Evolutionary conservation across 352 stramenopile genomes (phyloP).

Genomic region (Phytopythium kandeliae): DNA sequence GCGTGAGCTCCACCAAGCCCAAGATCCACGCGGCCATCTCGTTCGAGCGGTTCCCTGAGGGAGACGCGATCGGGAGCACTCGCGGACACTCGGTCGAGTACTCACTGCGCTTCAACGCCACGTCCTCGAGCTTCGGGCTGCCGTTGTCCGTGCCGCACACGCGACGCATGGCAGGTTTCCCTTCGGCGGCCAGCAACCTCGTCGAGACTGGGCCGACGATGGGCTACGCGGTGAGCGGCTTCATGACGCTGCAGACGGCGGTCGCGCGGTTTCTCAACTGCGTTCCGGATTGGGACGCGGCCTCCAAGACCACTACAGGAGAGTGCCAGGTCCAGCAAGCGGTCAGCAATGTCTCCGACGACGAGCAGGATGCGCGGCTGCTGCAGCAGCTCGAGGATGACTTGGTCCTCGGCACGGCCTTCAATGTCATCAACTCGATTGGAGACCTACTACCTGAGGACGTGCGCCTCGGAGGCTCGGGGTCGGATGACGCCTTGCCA

Average conservation of each 20-base stretch:
- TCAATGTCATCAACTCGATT: conserved; percentile 21
- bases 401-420: conserved; percentile 39
- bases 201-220: conserved; percentile 16
- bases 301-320: conserved; percentile 17
- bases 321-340: conserved; percentile 42
- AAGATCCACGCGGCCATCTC: conserved; percentile 67
- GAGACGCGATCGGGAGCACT: conserved; percentile 27
- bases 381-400: conserved; percentile 44
- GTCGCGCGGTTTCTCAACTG: conserved; percentile 68
- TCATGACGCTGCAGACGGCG: conserved; percentile 68
- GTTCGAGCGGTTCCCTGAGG: conserved; percentile 45
- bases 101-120: conserved; percentile 65
- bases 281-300: conserved; percentile 42
- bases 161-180: conserved; percentile 3
- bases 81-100: conserved; percentile 41
- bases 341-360: conserved; percentile 13
- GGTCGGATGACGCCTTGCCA: conserved; percentile 9
- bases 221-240: conserved; percentile 52
- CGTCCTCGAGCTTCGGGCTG: conserved; percentile 22
- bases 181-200: conserved; percentile 19
- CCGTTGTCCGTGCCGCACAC: conserved; percentile 44
- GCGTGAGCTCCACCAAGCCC: conserved; percentile 29
- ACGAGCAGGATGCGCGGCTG: conserved; percentile 28
- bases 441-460: conserved; percentile 5
- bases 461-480: conserved; percentile 5